Evolutionary conservation across 2,329 filamentous ascomycete genomes (phyloP).

Genomic region (Pseudogymnoascus destructans): DNA sequence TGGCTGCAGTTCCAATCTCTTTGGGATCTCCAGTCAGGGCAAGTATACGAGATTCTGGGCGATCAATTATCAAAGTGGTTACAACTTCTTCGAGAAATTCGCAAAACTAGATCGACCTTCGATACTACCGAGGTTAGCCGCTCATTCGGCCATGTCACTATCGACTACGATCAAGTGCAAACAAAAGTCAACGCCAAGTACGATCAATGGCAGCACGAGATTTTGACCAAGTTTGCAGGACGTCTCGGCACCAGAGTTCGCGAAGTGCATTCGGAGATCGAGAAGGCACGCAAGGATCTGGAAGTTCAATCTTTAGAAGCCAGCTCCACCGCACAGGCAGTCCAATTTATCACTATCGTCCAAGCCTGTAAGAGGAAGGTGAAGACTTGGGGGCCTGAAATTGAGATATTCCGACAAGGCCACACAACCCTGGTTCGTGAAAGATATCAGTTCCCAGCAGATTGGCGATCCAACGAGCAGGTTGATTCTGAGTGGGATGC

Average conservation of each 20-base stretch:
- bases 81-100: constrained; percentile 90
- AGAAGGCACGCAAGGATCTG: constrained; percentile 77
- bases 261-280: constrained; percentile 83
- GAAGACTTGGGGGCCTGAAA: constrained; percentile 86
- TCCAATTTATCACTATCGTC: constrained; percentile 96
- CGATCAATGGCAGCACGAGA: constrained; percentile 98
- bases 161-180: constrained; percentile 98
- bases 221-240: constrained; percentile 80
- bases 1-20: constrained; percentile 98
- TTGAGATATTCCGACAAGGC: constrained; percentile 90
- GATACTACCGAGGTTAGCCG: constrained; percentile 91
- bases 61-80: constrained; percentile 89
- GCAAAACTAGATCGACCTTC: constrained; percentile 89
- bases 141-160: constrained; percentile 83
- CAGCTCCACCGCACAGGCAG: constrained; percentile 89
- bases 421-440: constrained; percentile 85
- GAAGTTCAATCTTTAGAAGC: constrained; percentile 88
- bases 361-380: constrained; percentile 93
- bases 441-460: constrained; percentile 81
- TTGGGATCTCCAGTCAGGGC: constrained; percentile 93
- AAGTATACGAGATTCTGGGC: constrained; percentile 83
- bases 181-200: constrained; percentile 98
- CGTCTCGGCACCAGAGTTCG: constrained; percentile 83
- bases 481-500: constrained; percentile 94
- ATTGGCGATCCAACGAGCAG: constrained; percentile 94